Evolutionary conservation across 2,329 filamentous ascomycete species (phyloP), one percentile per base, ranked within the genome.

Genomic region (Grosmannia serpens): DNA sequence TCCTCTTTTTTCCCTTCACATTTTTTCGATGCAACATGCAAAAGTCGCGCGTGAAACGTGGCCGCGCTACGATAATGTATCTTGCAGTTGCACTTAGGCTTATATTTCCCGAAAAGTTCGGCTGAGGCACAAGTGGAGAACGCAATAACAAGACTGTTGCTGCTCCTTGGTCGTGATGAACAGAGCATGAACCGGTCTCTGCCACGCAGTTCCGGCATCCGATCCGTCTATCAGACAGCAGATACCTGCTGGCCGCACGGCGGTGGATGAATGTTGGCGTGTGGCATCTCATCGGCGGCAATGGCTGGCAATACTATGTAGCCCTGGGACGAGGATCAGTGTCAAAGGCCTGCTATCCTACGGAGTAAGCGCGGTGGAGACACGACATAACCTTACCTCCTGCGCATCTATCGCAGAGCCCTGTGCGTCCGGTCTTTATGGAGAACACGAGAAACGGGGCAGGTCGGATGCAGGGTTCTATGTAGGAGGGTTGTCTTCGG

Each of bases 401-500:
- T 53, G 51, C 26, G 31, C 31, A 24, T 53, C 29, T 44, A 17
- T 17, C 15, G 15, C 38, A 17, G 15, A 44, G 38, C 13, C 38
- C 38, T 53, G 51, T 41, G 31, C 31, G 24, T 53, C 29, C 33
- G 51, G 51, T 53, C 51, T 38, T 33, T 22, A 22, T 27, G 24
- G 46, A 38, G 46, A 26, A 49, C 13, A 29, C 15, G 27, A 53
- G 33, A 38, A 38, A 41, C 31, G 22, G 33, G 52, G 51, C 11
- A 47, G 17, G 54, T 10, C n/a, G 50, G 35, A 27, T 33, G 35
- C 53, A 35, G 35, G 33, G 9, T 22, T 26, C 4, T 20, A 1
- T 38, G 35, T 15, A 38, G 15, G 35, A 38, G n/a, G 44, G 49
- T 56, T 47, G 44, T 51, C 46, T 57, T 56, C 57, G 58, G 55